Percentiles rank a stretch among this genome's conserved stretches.
Evolutionary conservation across 1,284 basidiomycete species (phyloP).

Genomic region (Erythrobasidium hasegawianum): DNA sequence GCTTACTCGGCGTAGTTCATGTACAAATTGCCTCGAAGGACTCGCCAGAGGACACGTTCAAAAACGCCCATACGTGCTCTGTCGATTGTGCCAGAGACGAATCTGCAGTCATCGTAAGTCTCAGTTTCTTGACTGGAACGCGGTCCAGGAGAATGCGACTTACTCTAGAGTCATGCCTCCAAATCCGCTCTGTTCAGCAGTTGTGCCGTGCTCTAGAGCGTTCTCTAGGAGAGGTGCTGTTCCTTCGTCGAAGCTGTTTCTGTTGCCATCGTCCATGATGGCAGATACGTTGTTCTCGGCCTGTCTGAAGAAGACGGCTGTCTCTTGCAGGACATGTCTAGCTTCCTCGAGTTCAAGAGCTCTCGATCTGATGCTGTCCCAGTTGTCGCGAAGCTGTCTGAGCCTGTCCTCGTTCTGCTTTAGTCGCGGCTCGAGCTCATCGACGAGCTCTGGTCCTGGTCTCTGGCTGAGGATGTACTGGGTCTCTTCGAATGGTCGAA

Average conservation of each 20-base stretch:
- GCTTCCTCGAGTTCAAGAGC: conserved; percentile 88
- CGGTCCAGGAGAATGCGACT: conserved; percentile 42
- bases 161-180: conserved; percentile 68
- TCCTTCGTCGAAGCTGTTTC: conserved; percentile 84
- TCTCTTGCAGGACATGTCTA: conserved; percentile 86
- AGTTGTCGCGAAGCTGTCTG: conserved; percentile 88
- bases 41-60: conserved; percentile 96
- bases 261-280: conserved; percentile 62
- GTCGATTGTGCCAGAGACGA: conserved; percentile 95
- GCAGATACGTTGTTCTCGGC: conserved; percentile 51
- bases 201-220: conserved; percentile 60
- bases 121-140: conserved; percentile 12
- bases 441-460: conserved; percentile 84
- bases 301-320: conserved; percentile 91
- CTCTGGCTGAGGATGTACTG: conserved; percentile 76
- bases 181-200: conserved; percentile 45
- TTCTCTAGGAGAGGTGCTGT: conserved; percentile 87
- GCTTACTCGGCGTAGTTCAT: conserved; percentile 76
- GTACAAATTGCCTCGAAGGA: conserved; percentile 94
- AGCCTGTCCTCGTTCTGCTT: conserved; percentile 83
- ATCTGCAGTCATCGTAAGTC: conserved; percentile 54
- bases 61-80: conserved; percentile 87
- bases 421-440: conserved; percentile 85
- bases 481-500: conserved; percentile 53
- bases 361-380: conserved; percentile 81